These are phyloP conservation scores for Solanum clarkiae DNA, from an alignment of 257 asterid species.

Conservation along the genomic window DNA sequence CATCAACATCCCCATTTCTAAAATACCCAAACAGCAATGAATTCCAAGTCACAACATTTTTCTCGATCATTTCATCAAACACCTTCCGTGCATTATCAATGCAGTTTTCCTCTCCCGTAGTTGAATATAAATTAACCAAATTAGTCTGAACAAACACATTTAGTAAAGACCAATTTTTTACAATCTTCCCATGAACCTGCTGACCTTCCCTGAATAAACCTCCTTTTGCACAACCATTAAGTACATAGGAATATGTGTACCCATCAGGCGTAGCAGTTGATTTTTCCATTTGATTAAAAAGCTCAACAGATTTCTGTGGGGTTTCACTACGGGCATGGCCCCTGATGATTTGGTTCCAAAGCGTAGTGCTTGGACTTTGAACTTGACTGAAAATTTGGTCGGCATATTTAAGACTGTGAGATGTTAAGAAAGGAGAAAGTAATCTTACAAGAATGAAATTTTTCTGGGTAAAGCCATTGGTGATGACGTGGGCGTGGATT, in stretches of 20 bases:
- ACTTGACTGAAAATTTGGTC: constrained; percentile 40
- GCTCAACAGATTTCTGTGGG: constrained; percentile 20
- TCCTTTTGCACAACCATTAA: constrained; percentile 48
- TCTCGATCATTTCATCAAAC: constrained; percentile 61
- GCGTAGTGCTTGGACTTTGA: constrained; percentile 33
- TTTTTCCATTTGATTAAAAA: constrained; percentile 31
- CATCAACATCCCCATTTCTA: constrained; percentile 30
- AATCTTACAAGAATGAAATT: constrained; percentile 55
- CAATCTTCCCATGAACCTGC: constrained; percentile 55
- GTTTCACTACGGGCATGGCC: constrained; percentile 20
- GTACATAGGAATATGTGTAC: constrained; percentile 41
- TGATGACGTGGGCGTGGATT: constrained; percentile 45
- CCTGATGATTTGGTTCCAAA: constrained; percentile 68
- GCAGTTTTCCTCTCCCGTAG: constrained; percentile 18
- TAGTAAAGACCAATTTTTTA: constrained; percentile 39
- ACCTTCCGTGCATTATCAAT: constrained; percentile 24
- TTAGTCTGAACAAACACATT: constrained; percentile 50
- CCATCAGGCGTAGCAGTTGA: constrained; percentile 45
- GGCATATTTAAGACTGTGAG: constrained; percentile 26
- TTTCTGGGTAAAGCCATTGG: constrained; percentile 44
- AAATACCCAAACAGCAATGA: constrained; percentile 52
- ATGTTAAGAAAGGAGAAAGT: constrained; percentile 27
- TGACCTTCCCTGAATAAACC: constrained; percentile 38
- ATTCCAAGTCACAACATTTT: constrained; percentile 68
- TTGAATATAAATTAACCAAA: constrained; percentile 52